Base-by-base conservation (phyloP, 495 filamentous ascomycete species). In the Penicillium silybi region DNA sequence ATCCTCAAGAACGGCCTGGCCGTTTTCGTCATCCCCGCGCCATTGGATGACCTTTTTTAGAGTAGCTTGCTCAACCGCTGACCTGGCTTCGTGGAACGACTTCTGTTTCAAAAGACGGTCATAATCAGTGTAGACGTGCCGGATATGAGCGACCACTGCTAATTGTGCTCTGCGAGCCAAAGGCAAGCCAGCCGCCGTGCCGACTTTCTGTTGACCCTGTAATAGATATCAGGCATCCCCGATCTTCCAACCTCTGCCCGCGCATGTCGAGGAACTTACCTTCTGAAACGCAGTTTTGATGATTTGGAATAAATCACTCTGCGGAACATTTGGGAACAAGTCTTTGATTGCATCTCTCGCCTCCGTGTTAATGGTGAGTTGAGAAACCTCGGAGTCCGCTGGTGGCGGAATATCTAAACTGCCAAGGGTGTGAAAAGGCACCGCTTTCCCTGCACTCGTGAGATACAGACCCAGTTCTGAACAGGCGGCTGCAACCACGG, bases 111-210 rank as follows among this genome's bases (percentile, higher is more conserved):
- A 73, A 23, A 95, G 73, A 54, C 79, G 71, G 68, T 97, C 91
- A 66, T 97, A 97, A 53, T 88, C 77, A 16, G 92, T 97, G 65
- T 95, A 89, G 25, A 72, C 74, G 63, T 97, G 92, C 34, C 92
- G 81, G 58, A 96, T 89, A 67, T 95, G 88, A 47, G 92, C 90
- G 57, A 87, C 79, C 7, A 90, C 88, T 1, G 91, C 91, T 40
- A 96, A 78, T 56, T 92, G 87, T 11, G 87, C 87, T 52, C 90
- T 82, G 20, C 86, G 83, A 44, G 85, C 80, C 27, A 96, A 72
- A 29, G 82, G 73, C 45, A 92, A 64, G 45, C 86, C 75, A 41
- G 71, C 62, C 27, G 81, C 84, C 40, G 84, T 85, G 47, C 91
- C 91, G 45, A 96, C 89, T 61, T 78, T 80, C 23, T 67, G 68